Base-by-base conservation (phyloP, 106 monocot species). In the Dendrobium catenatum region DNA sequence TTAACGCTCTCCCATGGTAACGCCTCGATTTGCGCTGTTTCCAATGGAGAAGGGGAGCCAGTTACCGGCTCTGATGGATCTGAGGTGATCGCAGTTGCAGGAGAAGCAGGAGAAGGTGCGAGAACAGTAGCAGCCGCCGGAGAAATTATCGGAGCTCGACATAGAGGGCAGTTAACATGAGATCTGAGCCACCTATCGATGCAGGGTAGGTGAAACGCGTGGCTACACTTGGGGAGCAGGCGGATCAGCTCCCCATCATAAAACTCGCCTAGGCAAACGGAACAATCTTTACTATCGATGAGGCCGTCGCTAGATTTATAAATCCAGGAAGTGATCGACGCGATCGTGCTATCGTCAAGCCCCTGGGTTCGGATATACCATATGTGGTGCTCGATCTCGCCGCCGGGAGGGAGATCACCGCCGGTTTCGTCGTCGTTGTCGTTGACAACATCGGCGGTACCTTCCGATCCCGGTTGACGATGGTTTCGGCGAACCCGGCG, bases 311-410 rank as follows among this genome's bases (percentile, higher is more conserved):
- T 88, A 18, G 80, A 19, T 72, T 80, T 85, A 82, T 96, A 96
- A 56, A 85, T 75, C 13, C 49, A 81, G 5, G 88, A 84, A 4
- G 87, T 75, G 83, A 96, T 91, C 42, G 89, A 85, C 10, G 55
- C 84, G 83, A 96, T 96, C 72, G 85, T 83, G 42, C 82, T 17
- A 82, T 96, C 86, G 68, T 96, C 96, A 9, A 96, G 82, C 20
- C 96, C 96, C 13, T 88, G 91, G 15, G 93, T 96, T 42, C 92
- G 73, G 79, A 96, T 94, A 76, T 84, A 86, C 94, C 96, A 93
- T 27, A 96, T 83, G 47, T 90, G 91, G 90, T 96, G 91, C 33
- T 77, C 33, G 66, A 31, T 75, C 46, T 59, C 89, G 29, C 77
- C 78, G 5, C 64, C 76, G 10, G 43, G 77, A 9, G 13, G 73